phyloP scores from a whole-genome alignment of 208 protist species.

The Acanthamoeba quina region DNA sequence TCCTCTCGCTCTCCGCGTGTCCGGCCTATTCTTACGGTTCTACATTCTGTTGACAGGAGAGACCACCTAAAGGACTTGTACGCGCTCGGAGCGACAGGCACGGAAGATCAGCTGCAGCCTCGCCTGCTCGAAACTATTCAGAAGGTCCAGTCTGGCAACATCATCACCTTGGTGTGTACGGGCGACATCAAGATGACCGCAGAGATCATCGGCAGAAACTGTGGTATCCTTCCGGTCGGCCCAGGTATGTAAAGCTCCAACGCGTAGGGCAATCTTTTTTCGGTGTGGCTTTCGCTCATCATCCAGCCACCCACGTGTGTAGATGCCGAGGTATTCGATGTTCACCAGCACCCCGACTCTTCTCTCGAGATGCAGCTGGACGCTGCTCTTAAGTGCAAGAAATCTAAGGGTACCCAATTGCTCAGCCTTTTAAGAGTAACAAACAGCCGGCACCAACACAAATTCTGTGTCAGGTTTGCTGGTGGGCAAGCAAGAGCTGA shows the following conservation, averaged over 20 bases:
- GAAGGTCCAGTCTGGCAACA: constrained; percentile 62
- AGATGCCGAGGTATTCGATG: constrained; percentile 64
- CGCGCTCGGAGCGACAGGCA: constrained; percentile 66
- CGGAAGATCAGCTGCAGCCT: constrained; percentile 73
- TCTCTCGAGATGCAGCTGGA: constrained; percentile 70
- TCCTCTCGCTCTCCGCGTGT: background rate
- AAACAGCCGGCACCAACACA: background rate
- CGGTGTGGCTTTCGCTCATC: background rate
- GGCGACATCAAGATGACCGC: constrained; percentile 76
- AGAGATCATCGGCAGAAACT: constrained; percentile 73
- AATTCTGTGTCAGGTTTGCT: constrained; percentile 17
- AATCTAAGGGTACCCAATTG: constrained; percentile 6
- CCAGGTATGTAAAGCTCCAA: constrained; percentile 4
- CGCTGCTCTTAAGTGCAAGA: constrained; percentile 26
- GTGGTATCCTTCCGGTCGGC: constrained; percentile 56
- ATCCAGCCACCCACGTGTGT: too few relatives aligned
- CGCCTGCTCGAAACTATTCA: constrained; percentile 56
- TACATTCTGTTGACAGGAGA: background rate
- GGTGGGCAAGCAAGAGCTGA: constrained; percentile 71
- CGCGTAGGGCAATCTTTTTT: background rate
- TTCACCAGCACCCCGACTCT: constrained; percentile 55
- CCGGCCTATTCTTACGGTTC: background rate
- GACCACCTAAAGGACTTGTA: constrained; percentile 63
- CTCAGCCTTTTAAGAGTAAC: background rate
- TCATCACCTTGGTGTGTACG: constrained; percentile 72